Percentiles rank a stretch among this genome's conserved stretches.
These are phyloP conservation scores for Xylariomycetidae sp. DNA, from an alignment of 2,329 filamentous ascomycete genomes.

Conservation along the genomic window DNA sequence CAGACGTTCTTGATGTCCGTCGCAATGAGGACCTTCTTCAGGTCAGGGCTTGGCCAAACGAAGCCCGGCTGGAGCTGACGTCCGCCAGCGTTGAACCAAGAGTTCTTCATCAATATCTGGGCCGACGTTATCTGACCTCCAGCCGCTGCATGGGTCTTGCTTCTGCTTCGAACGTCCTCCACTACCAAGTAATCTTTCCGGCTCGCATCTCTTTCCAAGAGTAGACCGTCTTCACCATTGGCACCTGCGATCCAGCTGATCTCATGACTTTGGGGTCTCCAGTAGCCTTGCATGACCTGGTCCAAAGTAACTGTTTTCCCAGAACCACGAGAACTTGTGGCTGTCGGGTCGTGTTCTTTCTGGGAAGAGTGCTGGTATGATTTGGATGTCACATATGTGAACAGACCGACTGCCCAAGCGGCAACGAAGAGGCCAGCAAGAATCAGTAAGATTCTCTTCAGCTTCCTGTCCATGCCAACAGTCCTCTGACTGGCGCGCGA, in stretches of 20 bases:
- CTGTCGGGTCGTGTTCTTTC: constrained; percentile 63
- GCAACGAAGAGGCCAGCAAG: constrained; percentile 56
- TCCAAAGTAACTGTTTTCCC: constrained; percentile 71
- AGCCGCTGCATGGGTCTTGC: constrained; percentile 35
- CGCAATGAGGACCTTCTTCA: constrained; percentile 81
- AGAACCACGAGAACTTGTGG: constrained; percentile 54
- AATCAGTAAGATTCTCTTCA: constrained; percentile 60
- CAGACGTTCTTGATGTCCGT: constrained; percentile 72
- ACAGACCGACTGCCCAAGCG: constrained; percentile 65
- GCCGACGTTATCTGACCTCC: constrained; percentile 39
- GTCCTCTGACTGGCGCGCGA: constrained; percentile 32
- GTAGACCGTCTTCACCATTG: constrained; percentile 73
- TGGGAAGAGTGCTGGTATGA: constrained; percentile 60
- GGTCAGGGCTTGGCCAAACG: constrained; percentile 73
- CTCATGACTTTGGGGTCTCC: constrained; percentile 57
- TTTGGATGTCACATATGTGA: constrained; percentile 61
- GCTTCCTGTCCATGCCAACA: constrained; percentile 60
- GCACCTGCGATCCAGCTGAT: constrained; percentile 76
- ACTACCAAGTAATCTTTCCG: constrained; percentile 77
- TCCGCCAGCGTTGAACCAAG: constrained; percentile 56
- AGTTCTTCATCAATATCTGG: constrained; percentile 70
- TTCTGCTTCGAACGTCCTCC: constrained; percentile 69
- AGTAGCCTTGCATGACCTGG: constrained; percentile 63
- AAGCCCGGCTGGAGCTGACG: constrained; percentile 51
- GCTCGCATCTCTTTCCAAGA: constrained; percentile 65